Conservation (phyloP, 2,329 filamentous ascomycete genomes). For the Paraphaeosphaeria sporulosa region DNA sequence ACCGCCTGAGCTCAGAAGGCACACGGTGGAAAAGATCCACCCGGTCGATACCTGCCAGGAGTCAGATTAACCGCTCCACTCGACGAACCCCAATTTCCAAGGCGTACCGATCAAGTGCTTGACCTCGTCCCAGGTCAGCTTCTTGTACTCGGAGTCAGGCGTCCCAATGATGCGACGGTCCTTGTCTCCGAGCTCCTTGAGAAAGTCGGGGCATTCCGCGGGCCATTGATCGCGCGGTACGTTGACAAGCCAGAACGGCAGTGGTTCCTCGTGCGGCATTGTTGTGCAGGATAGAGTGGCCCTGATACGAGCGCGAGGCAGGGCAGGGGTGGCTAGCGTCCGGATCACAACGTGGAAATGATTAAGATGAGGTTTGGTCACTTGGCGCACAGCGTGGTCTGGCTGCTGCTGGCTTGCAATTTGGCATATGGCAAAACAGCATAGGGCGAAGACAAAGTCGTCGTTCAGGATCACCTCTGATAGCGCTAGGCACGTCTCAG, state of each 20-base stretch:
- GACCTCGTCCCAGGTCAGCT: slow-evolving; percentile 75
- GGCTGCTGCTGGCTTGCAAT: background rate
- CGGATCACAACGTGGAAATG: background rate
- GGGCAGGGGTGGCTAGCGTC: background rate
- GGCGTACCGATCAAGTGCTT: slow-evolving; percentile 59
- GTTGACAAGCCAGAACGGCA: slow-evolving; percentile 86
- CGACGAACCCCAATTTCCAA: background rate
- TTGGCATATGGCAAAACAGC: background rate
- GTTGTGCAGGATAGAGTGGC: slow-evolving; percentile 1
- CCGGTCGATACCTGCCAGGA: slow-evolving; percentile 63
- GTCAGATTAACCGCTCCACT: slow-evolving; percentile 17
- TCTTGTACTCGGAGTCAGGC: slow-evolving; percentile 70
- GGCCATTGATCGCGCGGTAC: slow-evolving; percentile 69
- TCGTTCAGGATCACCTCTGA: background rate
- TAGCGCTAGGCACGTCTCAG: background rate
- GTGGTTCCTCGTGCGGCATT: slow-evolving; percentile 38
- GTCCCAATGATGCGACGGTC: slow-evolving; percentile 74
- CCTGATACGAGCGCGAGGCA: slow-evolving; percentile 1
- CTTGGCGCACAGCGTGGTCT: background rate
- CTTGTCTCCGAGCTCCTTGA: slow-evolving; percentile 70
- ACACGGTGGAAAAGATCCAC: slow-evolving; percentile 79
- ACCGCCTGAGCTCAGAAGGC: slow-evolving; percentile 80
- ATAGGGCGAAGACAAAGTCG: background rate
- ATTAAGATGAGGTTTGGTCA: background rate
- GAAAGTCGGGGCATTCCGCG: slow-evolving; percentile 73